phyloP scores from a whole-genome alignment of 495 filamentous ascomycete species.

The Aspergillus incahuasiensis region DNA sequence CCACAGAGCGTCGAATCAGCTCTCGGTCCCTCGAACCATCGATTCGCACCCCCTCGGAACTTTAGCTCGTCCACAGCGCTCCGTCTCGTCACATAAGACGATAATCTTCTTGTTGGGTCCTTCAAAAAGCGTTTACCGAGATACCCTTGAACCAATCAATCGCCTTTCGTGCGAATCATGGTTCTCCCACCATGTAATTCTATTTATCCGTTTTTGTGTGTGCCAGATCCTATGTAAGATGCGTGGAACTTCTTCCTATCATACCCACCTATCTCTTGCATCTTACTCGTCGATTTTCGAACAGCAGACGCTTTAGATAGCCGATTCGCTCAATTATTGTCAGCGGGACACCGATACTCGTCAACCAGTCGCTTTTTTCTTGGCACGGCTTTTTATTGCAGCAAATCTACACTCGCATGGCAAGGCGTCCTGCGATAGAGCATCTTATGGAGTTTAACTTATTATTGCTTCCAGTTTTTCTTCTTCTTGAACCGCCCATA shows the following conservation, averaged over 20 bases:
- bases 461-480: no score
- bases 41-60: background rate
- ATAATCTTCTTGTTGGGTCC: constrained; percentile 10
- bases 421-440: constrained; percentile 31
- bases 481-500: constrained; percentile 2
- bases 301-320: background rate
- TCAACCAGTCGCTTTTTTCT: background rate
- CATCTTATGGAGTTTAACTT: constrained; percentile 24
- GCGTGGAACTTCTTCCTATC: background rate
- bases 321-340: background rate
- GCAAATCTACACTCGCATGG: constrained; percentile 30
- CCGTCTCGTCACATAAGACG: background rate
- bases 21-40: background rate
- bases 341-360: background rate
- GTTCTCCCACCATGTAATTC: constrained; percentile 11
- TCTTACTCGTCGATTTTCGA: background rate
- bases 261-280: background rate
- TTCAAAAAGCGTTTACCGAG: constrained; percentile 22
- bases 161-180: background rate
- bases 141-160: constrained; percentile 26
- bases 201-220: background rate
- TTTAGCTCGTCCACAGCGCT: background rate
- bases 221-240: constrained; percentile 6
- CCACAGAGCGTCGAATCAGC: background rate
- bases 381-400: constrained; percentile 2